Conservation (phyloP, 306 rosid species). For the Ochetophila trinervis region DNA sequence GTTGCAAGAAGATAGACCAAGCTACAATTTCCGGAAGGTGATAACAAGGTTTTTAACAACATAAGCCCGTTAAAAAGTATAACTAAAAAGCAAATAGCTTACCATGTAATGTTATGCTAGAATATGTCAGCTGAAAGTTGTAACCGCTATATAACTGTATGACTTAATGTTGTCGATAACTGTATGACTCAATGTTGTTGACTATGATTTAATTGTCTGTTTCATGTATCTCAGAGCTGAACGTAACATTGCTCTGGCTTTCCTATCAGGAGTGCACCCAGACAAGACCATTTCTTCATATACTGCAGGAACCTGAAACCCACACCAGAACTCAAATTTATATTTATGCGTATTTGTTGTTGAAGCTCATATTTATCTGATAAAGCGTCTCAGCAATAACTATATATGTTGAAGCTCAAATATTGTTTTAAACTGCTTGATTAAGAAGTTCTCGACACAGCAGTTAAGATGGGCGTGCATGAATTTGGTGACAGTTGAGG, state of each 20-base stretch:
- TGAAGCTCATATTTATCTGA: conserved; percentile 18
- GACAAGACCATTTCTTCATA: conserved; percentile 90
- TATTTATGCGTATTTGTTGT: background rate
- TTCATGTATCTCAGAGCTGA: conserved; percentile 91
- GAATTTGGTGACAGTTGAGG: background rate
- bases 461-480: background rate
- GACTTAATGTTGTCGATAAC: conserved; percentile 23
- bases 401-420: too few relatives aligned
- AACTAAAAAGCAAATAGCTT: background rate
- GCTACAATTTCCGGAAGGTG: too few relatives aligned
- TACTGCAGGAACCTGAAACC: conserved; percentile 84
- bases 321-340: conserved; percentile 15
- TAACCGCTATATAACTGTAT: conserved; percentile 8
- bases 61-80: too few relatives aligned
- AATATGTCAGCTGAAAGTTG: conserved; percentile 19
- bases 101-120: conserved; percentile 7
- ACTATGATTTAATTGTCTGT: conserved; percentile 50
- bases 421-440: too few relatives aligned
- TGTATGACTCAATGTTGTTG: conserved; percentile 26
- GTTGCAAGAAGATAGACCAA: too few relatives aligned
- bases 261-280: conserved; percentile 82
- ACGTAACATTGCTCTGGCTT: conserved; percentile 90
- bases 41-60: too few relatives aligned
- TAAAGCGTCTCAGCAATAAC: conserved; percentile 1
- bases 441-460: background rate